Conservation (phyloP, 2,329 filamentous ascomycete species). For the Talaromyces piceae region DNA sequence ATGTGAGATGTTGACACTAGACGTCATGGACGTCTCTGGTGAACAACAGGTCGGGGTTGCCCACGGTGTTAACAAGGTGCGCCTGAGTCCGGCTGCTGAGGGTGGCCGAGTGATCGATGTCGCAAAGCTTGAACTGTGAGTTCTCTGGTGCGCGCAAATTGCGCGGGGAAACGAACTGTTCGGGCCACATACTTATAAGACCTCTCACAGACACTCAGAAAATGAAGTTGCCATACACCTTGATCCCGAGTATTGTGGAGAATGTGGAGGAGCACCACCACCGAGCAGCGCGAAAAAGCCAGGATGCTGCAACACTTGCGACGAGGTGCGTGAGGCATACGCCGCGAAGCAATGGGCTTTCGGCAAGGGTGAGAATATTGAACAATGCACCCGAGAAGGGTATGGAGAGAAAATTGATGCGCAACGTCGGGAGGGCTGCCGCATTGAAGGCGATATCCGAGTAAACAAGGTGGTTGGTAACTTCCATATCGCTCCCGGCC, state of each 20-base stretch:
- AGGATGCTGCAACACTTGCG: slow-evolving; percentile 96
- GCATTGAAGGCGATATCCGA: slow-evolving; percentile 81
- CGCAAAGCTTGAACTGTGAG: slow-evolving; percentile 60
- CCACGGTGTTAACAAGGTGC: slow-evolving; percentile 86
- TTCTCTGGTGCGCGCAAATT: no score
- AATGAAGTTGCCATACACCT: slow-evolving; percentile 69
- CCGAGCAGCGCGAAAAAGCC: slow-evolving; percentile 65
- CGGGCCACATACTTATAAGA: no score
- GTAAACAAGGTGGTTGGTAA: slow-evolving; percentile 99
- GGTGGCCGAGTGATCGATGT: slow-evolving; percentile 69
- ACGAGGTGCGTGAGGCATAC: slow-evolving; percentile 93
- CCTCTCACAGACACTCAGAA: slow-evolving; percentile 52
- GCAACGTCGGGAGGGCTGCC: slow-evolving; percentile 86
- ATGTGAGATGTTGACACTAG: slow-evolving; percentile 90
- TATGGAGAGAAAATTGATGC: slow-evolving; percentile 82
- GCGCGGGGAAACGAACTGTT: no score
- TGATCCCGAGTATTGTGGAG: slow-evolving; percentile 85
- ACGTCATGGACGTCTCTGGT: slow-evolving; percentile 98
- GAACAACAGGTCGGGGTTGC: slow-evolving; percentile 93
- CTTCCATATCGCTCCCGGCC: slow-evolving; percentile 95
- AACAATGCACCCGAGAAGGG: slow-evolving; percentile 92
- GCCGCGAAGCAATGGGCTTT: slow-evolving; percentile 87
- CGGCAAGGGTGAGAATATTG: slow-evolving; percentile 80
- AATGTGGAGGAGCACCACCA: slow-evolving; percentile 77
- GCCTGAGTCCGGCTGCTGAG: slow-evolving; percentile 63